Base-by-base conservation (phyloP, 2,329 filamentous ascomycete species). In the Neophaeococcomyces aloes region DNA sequence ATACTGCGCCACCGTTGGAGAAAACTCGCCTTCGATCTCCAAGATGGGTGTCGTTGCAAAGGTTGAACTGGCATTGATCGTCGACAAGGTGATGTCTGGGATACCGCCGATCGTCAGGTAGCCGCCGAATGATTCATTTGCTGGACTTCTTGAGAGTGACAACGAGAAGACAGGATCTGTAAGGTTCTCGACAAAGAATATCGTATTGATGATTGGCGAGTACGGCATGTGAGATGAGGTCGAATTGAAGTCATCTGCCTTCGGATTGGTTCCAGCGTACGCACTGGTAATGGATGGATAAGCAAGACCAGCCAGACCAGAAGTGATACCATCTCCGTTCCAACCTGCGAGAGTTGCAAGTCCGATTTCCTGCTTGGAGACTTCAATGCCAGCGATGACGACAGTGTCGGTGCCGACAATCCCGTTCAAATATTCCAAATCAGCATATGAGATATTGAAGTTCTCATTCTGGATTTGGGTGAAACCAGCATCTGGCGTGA, bases 261-360 rank as follows among this genome's bases (percentile, higher is more conserved):
- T 27, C 5, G 23, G 23, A 27, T 27, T 10, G 23, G 23, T 27
- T 6, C 23, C 23, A 27, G 23, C 23, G 23, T 27, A 27, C 5
- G 65, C 61, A 21, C 62, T 65, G 0, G 70, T 74, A 31, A 74
- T 51, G 11, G 63, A 58, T 10, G 68, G 65, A 51, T 71, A 75
- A 1, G 63, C 69, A 11, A 76, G 60, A 1, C 72, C 73, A 2
- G 75, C 50, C 1, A 75, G 55, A 2, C 73, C 72, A 23, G 65
- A 66, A 1, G 66, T 65, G 14, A 62, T 56, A 1, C 58, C 60
- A 44, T 72, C 67, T 6, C 68, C 68, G 13, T 59, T 52, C 60
- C 64, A 70, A 13, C 59, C 61, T 0, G 66, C 62, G 25, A 56
- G 50, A 37, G 66, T 59, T 3, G 70, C 69, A 14, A 72, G 48